Conservation (phyloP, 306 rosid genomes). For the Quercus glauca region DNA sequence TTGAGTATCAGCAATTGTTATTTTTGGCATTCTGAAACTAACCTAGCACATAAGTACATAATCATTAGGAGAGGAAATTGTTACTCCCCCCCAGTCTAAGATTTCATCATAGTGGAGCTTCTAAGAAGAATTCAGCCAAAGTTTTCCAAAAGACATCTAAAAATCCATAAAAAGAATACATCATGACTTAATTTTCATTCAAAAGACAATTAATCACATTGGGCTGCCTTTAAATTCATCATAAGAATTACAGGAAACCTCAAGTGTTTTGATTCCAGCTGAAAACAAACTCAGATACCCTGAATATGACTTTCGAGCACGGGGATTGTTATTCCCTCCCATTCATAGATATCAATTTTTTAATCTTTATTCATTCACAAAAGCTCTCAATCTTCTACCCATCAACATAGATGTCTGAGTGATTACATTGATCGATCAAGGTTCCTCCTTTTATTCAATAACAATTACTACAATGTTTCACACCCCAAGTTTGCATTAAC, state of each 20-base stretch:
- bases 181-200: no score
- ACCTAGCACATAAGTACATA: not conserved
- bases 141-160: no score
- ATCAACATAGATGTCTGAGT: not conserved
- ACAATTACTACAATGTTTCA: not conserved
- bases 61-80: not conserved
- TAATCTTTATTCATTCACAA: no score
- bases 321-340: no score
- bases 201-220: not conserved
- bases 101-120: not conserved
- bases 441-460: not conserved
- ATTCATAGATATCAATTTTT: no score
- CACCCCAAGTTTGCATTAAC: not conserved
- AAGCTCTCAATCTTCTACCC: no score
- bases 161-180: no score
- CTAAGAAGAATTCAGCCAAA: no score
- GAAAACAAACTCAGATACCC: no score
- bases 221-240: not conserved
- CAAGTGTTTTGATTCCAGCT: not conserved
- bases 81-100: not conserved
- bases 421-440: not conserved
- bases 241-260: not conserved
- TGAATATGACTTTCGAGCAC: no score
- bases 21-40: not conserved
- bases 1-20: not conserved